Evolutionary conservation across 805 yeast species (phyloP).

Genomic region (Saccharomyces kudriavzevii): DNA sequence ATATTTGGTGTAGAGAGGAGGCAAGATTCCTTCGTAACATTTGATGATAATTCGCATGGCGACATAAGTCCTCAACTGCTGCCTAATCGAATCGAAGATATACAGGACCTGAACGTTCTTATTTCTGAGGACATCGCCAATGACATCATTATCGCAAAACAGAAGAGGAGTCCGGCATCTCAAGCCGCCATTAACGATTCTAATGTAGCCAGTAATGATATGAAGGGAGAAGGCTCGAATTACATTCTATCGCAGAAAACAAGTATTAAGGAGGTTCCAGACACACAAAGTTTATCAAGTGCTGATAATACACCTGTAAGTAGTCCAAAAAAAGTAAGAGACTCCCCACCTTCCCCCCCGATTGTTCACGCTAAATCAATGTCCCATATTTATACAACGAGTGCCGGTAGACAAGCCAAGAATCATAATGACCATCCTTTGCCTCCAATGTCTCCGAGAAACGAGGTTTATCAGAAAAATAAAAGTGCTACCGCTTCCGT

Average conservation of each 20-base stretch:
- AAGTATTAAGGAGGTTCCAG: slow-evolving; percentile 23
- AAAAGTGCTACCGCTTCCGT: slow-evolving; percentile 13
- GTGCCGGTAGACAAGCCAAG: background rate
- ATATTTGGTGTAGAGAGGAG: slow-evolving; percentile 25
- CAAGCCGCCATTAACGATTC: background rate
- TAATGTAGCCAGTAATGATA: background rate
- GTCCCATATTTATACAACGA: background rate
- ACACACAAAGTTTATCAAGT: slow-evolving; percentile 25
- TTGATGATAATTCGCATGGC: background rate
- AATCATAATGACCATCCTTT: slow-evolving; percentile 1
- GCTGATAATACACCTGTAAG: slow-evolving; percentile 18
- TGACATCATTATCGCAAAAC: slow-evolving; percentile 8
- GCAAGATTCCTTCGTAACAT: slow-evolving; percentile 9
- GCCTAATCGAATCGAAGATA: slow-evolving; percentile 21
- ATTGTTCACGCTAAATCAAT: background rate
- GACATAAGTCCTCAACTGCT: background rate
- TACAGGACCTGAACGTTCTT: slow-evolving; percentile 14
- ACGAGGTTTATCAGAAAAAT: slow-evolving; percentile 8
- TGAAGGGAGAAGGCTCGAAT: slow-evolving; percentile 2
- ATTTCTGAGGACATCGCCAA: slow-evolving; percentile 16
- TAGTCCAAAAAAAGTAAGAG: slow-evolving; percentile 15
- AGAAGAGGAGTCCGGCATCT: background rate
- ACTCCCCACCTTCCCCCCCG: background rate
- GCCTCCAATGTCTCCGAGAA: slow-evolving; percentile 2
- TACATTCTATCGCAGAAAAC: slow-evolving; percentile 18